Percentiles rank a stretch among this genome's conserved stretches.
Conservation (phyloP, 306 rosid species). For the Alnus rubra region DNA sequence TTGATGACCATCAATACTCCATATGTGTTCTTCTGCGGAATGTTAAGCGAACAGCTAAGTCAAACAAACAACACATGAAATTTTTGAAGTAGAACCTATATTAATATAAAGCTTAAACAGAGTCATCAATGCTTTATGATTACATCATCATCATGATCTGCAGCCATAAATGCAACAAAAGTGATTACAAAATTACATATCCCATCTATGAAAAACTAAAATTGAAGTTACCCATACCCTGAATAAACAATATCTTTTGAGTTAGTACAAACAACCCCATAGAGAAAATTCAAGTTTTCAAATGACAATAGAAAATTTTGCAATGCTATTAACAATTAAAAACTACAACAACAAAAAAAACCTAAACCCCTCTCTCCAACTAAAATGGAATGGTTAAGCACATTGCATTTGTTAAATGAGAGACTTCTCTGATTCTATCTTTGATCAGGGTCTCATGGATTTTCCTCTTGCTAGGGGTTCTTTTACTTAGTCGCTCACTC, state of each 20-base stretch:
- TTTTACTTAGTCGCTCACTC: no score
- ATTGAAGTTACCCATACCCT: not conserved
- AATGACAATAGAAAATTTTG: not conserved
- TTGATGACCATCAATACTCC: slow-evolving; percentile 56
- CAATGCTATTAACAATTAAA: not conserved
- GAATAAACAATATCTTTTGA: not conserved
- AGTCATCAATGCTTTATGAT: not conserved
- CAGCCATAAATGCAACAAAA: not conserved
- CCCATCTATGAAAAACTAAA: not conserved
- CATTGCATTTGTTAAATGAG: not conserved
- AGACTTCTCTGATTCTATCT: no score
- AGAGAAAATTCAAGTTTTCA: not conserved
- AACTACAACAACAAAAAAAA: not conserved
- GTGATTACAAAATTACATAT: not conserved
- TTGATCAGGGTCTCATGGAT: no score
- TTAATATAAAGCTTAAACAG: slow-evolving; percentile 13
- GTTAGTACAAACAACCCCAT: no score
- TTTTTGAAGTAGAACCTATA: slow-evolving; percentile 15
- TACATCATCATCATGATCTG: not conserved
- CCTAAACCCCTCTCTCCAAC: not conserved
- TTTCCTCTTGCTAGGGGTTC: no score
- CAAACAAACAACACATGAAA: slow-evolving; percentile 8
- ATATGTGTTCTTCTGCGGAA: slow-evolving; percentile 61
- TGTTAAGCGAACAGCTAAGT: slow-evolving; percentile 18
- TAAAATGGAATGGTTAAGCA: not conserved